Evolutionary conservation across 2,329 filamentous ascomycete species (phyloP).

Genomic region (Akanthomyces muscarius): DNA sequence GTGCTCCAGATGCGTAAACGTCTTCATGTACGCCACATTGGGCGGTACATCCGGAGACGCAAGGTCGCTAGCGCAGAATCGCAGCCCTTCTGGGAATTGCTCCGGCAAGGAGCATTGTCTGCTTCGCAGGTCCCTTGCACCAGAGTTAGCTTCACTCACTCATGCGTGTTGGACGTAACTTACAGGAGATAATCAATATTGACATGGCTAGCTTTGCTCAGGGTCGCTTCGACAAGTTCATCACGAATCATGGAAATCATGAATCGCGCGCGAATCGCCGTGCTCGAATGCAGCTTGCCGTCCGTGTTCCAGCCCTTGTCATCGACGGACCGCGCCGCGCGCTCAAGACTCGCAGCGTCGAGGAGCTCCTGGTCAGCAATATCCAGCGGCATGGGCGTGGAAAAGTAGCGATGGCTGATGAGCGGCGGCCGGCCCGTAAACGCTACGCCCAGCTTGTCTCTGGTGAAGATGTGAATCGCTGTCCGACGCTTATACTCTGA

Average conservation of each 20-base stretch:
- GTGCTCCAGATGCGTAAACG: conserved; percentile 47
- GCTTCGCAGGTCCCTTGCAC: background rate
- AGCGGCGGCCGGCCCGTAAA: conserved; percentile 11
- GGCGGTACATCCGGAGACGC: conserved; percentile 29
- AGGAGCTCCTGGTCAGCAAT: background rate
- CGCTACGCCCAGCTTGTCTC: background rate
- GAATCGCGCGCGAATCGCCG: conserved; percentile 43
- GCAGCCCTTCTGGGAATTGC: conserved; percentile 35
- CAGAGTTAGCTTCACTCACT: background rate
- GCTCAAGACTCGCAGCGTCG: background rate
- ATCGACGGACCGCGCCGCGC: conserved; percentile 35
- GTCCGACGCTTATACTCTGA: conserved; percentile 6
- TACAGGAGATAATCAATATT: conserved; percentile 23
- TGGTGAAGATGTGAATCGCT: background rate
- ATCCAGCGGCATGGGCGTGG: conserved; percentile 3
- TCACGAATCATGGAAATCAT: conserved; percentile 49
- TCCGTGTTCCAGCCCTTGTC: conserved; percentile 48
- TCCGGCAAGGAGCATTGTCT: background rate
- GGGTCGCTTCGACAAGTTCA: conserved; percentile 55
- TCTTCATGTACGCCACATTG: conserved; percentile 36
- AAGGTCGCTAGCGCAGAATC: conserved; percentile 36
- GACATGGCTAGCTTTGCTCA: conserved; percentile 30
- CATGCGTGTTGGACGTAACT: background rate
- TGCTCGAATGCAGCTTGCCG: conserved; percentile 40
- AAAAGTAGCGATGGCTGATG: conserved; percentile 12